Evolutionary conservation across 192 early-diverging fungal genomes (phyloP), one percentile per base, ranked within the genome.

Genomic region (Linnemannia elongata): DNA sequence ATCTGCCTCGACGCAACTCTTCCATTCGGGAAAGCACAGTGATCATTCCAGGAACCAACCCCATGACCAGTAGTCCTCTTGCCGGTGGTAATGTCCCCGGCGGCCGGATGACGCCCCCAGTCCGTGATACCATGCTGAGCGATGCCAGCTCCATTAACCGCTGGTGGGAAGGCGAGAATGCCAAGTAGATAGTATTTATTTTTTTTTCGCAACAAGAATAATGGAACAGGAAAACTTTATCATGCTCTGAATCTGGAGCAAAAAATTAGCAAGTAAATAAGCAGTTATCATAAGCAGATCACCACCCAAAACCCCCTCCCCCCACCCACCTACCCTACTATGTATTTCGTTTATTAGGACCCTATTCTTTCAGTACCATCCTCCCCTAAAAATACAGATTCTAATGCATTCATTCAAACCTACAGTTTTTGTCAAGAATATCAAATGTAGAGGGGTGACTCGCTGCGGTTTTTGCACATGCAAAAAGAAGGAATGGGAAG

Each of bases 21-120:
- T 87, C 85, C 24, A 87, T 87, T 68, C 79, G 85, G 41, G 85
- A 87, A 47, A 87, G 85, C 39, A 81, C 85, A 12, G 79, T 80
- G 74, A 78, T 69, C 36, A n/a, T 81, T 22, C 72, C 79, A 2
- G 80, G 76, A 66, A 30, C 12, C 35, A 66, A 52, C 44, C 41
- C 22, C 1, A 45, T 74, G 75, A 74, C 69, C 20, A 81, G 79
- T 54, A 87, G 79, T 78, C 79, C 85, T 60, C 69, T 76, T 22
- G 81, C 83, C 18, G 60, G 78, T 18, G 70, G 73, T 12, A 66
- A 47, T 52, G 44, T 33, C 30, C 30, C 69, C 6, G 79, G 75
- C 66, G 74, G 75, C 13, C 42, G 77, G 24, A 72, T 72, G 74
- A 74, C 79, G 22, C 72, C 82, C 2, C 78, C 78, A 1, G 36